Conservation (phyloP, 2,329 filamentous ascomycete species). For the Sporothrix phasma region DNA sequence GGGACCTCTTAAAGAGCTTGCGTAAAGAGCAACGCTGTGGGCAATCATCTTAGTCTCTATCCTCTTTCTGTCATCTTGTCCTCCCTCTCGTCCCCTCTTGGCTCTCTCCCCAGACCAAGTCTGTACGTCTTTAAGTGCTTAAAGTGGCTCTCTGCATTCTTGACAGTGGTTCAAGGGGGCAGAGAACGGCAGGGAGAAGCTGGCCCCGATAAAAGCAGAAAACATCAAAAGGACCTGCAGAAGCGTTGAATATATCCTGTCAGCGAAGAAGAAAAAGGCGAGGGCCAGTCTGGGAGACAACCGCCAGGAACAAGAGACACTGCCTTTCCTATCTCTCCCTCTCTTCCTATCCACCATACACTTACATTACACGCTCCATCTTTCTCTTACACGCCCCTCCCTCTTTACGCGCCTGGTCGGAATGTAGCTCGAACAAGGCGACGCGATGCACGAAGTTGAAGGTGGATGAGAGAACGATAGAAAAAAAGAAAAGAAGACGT, state of each 20-base stretch:
- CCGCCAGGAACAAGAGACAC: conserved; percentile 8
- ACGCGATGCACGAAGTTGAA: conserved; percentile 1
- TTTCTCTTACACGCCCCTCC: background rate
- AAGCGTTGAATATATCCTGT: background rate
- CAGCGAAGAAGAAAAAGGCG: background rate
- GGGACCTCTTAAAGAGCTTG: background rate
- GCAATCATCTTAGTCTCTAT: background rate
- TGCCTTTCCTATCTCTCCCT: background rate
- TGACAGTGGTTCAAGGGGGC: background rate
- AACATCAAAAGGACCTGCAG: background rate
- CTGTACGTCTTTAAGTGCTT: background rate
- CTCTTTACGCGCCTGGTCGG: background rate
- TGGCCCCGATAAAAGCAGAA: background rate
- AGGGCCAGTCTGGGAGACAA: background rate
- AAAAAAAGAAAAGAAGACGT: background rate
- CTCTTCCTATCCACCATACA: background rate
- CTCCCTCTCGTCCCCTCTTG: background rate
- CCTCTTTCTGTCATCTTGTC: background rate
- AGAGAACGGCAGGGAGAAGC: conserved; percentile 3
- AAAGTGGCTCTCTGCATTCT: conserved; percentile 6
- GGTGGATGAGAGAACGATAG: no score
- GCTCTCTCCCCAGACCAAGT: background rate
- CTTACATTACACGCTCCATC: background rate
- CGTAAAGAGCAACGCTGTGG: background rate
- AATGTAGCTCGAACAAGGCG: conserved; percentile 1